Conservation (phyloP, 192 early-diverging fungal genomes). For the Linnemannia exigua region DNA sequence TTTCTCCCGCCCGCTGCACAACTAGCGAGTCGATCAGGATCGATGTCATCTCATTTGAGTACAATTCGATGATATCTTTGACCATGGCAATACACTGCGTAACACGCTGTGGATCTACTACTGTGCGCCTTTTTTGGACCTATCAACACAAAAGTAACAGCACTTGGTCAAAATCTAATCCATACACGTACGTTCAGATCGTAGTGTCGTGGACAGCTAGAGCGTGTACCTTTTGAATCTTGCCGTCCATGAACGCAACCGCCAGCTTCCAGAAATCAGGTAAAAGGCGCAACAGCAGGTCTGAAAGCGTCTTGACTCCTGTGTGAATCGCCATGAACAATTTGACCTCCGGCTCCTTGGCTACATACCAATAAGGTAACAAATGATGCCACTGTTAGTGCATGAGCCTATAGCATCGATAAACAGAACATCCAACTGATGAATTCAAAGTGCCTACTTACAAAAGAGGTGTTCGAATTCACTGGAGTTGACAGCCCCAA, state of each 20-base stretch:
- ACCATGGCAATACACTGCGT: constrained; percentile 77
- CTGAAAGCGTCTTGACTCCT: constrained; percentile 83
- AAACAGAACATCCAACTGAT: neutral
- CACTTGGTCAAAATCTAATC: neutral
- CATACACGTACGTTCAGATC: neutral
- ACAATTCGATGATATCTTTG: constrained; percentile 72
- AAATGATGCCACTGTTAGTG: neutral
- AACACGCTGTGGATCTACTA: constrained; percentile 72
- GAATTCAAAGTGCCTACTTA: neutral
- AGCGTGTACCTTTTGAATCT: constrained; percentile 69
- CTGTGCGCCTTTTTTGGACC: constrained; percentile 55
- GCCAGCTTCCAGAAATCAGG: constrained; percentile 96
- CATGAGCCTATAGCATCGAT: neutral
- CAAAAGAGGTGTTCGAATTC: constrained; percentile 54
- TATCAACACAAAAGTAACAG: neutral
- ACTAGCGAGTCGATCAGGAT: constrained; percentile 64
- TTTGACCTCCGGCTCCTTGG: constrained; percentile 74
- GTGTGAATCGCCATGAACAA: constrained; percentile 79
- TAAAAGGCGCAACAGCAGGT: constrained; percentile 77
- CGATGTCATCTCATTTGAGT: constrained; percentile 67
- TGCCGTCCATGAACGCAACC: constrained; percentile 89
- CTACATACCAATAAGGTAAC: constrained; percentile 40
- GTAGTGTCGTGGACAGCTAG: neutral
- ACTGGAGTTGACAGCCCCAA: constrained; percentile 35
- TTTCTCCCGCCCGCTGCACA: constrained; percentile 30